Evolutionary conservation across 768 basidiomycete species (phyloP).

Genomic region (Amanita inopinata): DNA sequence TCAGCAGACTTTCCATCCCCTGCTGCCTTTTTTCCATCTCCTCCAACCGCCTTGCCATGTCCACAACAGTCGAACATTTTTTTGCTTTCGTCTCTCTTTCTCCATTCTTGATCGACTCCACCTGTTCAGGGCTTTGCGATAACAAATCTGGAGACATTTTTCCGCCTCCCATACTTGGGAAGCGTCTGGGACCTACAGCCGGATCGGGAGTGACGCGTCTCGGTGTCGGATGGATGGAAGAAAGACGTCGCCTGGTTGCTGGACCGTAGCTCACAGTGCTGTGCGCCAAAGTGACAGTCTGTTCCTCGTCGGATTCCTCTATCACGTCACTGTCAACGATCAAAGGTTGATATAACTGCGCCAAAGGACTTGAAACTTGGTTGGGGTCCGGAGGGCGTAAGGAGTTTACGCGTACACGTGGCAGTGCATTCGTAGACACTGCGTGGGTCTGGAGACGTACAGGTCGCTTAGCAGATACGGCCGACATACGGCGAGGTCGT

Average conservation of each 20-base stretch:
- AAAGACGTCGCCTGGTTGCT: constrained; percentile 30
- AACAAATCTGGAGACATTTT: constrained; percentile 8
- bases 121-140: constrained; percentile 15
- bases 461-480: constrained; percentile 15
- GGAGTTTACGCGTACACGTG: constrained; percentile 4
- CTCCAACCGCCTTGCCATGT: not conserved
- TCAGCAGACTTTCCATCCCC: constrained; percentile 36
- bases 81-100: constrained; percentile 4
- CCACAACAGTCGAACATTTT: constrained; percentile 8
- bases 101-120: constrained; percentile 1
- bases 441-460: not conserved
- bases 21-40: constrained; percentile 35
- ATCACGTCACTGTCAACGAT: constrained; percentile 39
- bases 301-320: constrained; percentile 18
- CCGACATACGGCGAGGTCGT: constrained; percentile 13
- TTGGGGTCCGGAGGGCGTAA: not conserved
- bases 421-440: not conserved
- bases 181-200: constrained; percentile 2
- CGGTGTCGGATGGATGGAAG: constrained; percentile 23
- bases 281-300: constrained; percentile 11
- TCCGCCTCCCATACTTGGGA: not conserved
- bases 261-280: constrained; percentile 34
- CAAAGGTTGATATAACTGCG: constrained; percentile 65
- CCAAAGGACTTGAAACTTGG: constrained; percentile 51
- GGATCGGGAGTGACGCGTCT: constrained; percentile 12